phyloP scores from a whole-genome alignment of 2,329 filamentous ascomycete species.

The Endocalyx cinctus region DNA sequence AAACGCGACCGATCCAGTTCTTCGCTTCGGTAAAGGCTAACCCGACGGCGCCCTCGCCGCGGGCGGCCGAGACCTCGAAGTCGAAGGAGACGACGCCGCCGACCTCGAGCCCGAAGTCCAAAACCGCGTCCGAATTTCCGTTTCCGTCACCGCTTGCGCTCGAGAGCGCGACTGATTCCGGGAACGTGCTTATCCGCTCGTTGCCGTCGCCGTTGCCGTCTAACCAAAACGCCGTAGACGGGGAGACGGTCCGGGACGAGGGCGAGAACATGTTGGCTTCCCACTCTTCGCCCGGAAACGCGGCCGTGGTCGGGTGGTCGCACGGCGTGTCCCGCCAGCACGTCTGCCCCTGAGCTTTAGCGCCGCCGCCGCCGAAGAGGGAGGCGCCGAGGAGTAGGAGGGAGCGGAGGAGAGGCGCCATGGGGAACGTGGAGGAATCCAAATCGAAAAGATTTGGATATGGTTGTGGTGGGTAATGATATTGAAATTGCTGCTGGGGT shows the following conservation, averaged over 20 bases:
- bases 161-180: too few species aligned
- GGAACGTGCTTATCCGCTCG: too few species aligned
- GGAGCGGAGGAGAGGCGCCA: too few species aligned
- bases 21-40: constrained; percentile 39
- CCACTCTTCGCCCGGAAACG: constrained; percentile 56
- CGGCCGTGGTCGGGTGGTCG: constrained; percentile 40
- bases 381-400: constrained; percentile 2
- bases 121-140: constrained; percentile 13
- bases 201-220: too few species aligned
- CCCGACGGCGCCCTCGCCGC: constrained; percentile 28
- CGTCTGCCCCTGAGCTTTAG: constrained; percentile 12
- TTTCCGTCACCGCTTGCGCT: constrained; percentile 12
- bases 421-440: too few species aligned
- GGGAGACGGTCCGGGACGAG: constrained; percentile 42
- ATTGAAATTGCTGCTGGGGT: too few species aligned
- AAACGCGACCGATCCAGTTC: constrained; percentile 35
- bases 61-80: constrained; percentile 15
- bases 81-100: constrained; percentile 23
- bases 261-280: constrained; percentile 55
- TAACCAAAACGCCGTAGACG: constrained; percentile 34
- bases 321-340: constrained; percentile 56
- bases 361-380: too few species aligned
- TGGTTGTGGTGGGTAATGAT: too few species aligned
- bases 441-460: too few species aligned
- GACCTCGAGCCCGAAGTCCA: constrained; percentile 25